Conservation (phyloP, 2,329 filamentous ascomycete genomes). For the Fusarium paranaense region DNA sequence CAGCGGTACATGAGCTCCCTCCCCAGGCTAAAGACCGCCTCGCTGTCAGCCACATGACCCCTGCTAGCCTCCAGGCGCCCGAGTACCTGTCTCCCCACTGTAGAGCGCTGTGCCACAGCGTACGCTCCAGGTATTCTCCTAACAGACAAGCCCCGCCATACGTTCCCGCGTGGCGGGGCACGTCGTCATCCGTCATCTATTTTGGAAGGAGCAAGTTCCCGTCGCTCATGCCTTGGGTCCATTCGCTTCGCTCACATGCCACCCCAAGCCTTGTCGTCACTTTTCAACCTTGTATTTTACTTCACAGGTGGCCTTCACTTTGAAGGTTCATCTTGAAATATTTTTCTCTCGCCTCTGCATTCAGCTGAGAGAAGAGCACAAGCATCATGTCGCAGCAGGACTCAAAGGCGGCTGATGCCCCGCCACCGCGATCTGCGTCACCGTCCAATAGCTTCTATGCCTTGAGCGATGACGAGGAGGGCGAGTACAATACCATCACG, state of each 20-base stretch:
- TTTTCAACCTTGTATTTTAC: background rate
- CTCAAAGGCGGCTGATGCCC: slow-evolving; percentile 36
- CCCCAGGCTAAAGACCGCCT: background rate
- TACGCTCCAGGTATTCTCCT: slow-evolving; percentile 23
- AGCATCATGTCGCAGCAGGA: slow-evolving; percentile 39
- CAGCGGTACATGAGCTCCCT: slow-evolving; percentile 6
- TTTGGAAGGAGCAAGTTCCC: slow-evolving; percentile 26
- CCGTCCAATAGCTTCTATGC: slow-evolving; percentile 93
- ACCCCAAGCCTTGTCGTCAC: slow-evolving; percentile 7
- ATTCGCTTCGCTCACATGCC: slow-evolving; percentile 31
- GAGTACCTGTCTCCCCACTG: slow-evolving; percentile 11
- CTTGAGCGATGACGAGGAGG: slow-evolving; percentile 95
- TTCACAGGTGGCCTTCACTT: background rate
- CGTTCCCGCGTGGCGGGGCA: slow-evolving; percentile 36
- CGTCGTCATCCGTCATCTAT: slow-evolving; percentile 41
- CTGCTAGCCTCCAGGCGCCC: slow-evolving; percentile 11
- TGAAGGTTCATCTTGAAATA: background rate
- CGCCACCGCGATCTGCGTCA: slow-evolving; percentile 63
- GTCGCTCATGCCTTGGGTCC: slow-evolving; percentile 8
- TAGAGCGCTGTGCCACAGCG: background rate
- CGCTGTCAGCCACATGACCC: background rate
- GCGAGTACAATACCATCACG: slow-evolving; percentile 93
- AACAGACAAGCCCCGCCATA: slow-evolving; percentile 9
- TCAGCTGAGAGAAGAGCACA: background rate
- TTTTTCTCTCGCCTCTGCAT: background rate